Evolutionary conservation across 805 yeast species (phyloP).

Genomic region (Ogataea allantospora): DNA sequence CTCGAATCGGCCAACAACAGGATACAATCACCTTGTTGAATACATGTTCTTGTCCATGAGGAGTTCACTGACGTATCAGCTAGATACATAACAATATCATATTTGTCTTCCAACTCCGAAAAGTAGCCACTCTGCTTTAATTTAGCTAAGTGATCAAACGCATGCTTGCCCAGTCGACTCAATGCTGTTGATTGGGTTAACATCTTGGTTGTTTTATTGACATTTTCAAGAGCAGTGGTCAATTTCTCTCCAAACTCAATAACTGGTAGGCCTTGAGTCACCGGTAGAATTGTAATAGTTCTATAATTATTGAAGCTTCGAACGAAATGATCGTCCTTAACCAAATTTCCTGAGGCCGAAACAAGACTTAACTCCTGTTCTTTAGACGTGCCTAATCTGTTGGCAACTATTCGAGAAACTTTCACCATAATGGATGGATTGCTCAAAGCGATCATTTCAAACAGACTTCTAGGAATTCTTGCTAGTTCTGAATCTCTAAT

Average conservation of each 20-base stretch:
- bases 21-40: constrained; percentile 94
- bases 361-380: constrained; percentile 14
- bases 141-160: constrained; percentile 85
- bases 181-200: constrained; percentile 82
- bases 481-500: constrained; percentile 93
- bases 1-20: constrained; percentile 82
- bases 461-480: constrained; percentile 84
- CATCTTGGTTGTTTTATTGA: constrained; percentile 71
- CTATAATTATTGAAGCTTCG: constrained; percentile 54
- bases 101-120: constrained; percentile 85
- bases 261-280: constrained; percentile 79
- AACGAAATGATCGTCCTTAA: constrained; percentile 32
- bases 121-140: constrained; percentile 85
- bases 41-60: constrained; percentile 89
- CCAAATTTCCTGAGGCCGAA: constrained; percentile 27
- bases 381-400: constrained; percentile 34
- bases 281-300: constrained; percentile 83
- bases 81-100: constrained; percentile 83
- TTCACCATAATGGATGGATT: constrained; percentile 90
- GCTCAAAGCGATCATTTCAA: constrained; percentile 78
- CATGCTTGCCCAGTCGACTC: constrained; percentile 82
- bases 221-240: constrained; percentile 65
- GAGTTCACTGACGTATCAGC: constrained; percentile 84
- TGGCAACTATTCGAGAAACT: constrained; percentile 84
- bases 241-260: constrained; percentile 77